phyloP scores from a whole-genome alignment of 2,329 filamentous ascomycete species.

The Botrytis deweyae region DNA sequence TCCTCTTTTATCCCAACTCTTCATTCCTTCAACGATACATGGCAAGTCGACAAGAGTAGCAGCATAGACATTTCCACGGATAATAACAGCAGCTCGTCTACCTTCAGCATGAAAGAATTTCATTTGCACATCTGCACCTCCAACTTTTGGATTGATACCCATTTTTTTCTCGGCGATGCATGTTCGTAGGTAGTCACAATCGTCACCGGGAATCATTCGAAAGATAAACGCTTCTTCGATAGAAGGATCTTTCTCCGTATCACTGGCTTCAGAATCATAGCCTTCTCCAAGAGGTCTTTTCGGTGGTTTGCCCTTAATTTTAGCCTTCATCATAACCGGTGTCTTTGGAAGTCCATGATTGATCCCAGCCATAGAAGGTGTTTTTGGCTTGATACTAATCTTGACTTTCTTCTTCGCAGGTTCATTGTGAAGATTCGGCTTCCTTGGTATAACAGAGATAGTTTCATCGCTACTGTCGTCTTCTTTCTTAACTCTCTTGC shows the following conservation, averaged over 20 bases:
- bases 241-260: slow-evolving; percentile 80
- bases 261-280: slow-evolving; percentile 94
- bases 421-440: not conserved
- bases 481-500: slow-evolving; percentile 58
- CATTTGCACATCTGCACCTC: slow-evolving; percentile 75
- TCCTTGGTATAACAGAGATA: slow-evolving; percentile 29
- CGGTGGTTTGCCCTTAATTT: slow-evolving; percentile 66
- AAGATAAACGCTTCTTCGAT: slow-evolving; percentile 89
- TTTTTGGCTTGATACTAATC: slow-evolving; percentile 31
- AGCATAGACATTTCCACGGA: slow-evolving; percentile 61
- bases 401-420: slow-evolving; percentile 49
- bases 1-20: slow-evolving; percentile 70
- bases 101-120: slow-evolving; percentile 72
- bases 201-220: slow-evolving; percentile 81
- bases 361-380: slow-evolving; percentile 14
- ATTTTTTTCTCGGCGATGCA: slow-evolving; percentile 76
- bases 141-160: slow-evolving; percentile 59
- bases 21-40: slow-evolving; percentile 69
- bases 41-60: slow-evolving; percentile 68
- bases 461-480: slow-evolving; percentile 49
- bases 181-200: slow-evolving; percentile 78
- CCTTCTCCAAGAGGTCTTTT: slow-evolving; percentile 76
- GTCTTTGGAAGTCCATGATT: slow-evolving; percentile 30
- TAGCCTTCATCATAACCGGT: slow-evolving; percentile 52
- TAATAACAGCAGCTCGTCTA: slow-evolving; percentile 58